Conservation (phyloP, 805 yeast species). For the Yarrowia sp. region DNA sequence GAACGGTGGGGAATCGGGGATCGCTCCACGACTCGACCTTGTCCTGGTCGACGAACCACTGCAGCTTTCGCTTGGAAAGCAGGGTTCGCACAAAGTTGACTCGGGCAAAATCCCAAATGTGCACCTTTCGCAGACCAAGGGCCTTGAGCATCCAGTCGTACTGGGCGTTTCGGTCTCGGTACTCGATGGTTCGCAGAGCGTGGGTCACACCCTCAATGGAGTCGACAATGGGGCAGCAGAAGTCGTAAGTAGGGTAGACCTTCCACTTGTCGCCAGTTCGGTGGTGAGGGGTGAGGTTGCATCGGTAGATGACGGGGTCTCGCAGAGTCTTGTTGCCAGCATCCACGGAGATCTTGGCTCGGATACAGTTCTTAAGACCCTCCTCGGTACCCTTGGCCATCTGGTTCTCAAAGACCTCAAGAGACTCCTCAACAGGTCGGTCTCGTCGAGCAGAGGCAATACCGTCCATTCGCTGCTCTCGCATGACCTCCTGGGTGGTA, state of each 20-base stretch:
- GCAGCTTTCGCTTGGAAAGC: constrained; percentile 95
- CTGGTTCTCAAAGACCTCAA: constrained; percentile 77
- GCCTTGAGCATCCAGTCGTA: constrained; percentile 94
- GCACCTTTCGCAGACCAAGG: constrained; percentile 84
- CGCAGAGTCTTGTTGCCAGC: constrained; percentile 93
- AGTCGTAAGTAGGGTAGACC: constrained; percentile 97
- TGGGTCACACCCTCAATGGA: constrained; percentile 97
- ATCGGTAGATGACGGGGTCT: constrained; percentile 98
- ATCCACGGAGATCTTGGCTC: constrained; percentile 95
- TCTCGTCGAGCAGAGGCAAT: constrained; percentile 91
- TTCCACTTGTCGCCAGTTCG: constrained; percentile 94
- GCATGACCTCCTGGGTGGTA: constrained; percentile 92
- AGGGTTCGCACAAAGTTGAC: constrained; percentile 96
- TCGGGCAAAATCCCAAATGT: constrained; percentile 98
- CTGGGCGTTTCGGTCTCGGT: constrained; percentile 98
- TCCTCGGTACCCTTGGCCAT: constrained; percentile 94
- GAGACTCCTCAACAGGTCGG: constrained; percentile 89
- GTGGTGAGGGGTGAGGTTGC: constrained; percentile 97
- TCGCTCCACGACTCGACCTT: constrained; percentile 96
- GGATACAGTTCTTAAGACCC: constrained; percentile 88
- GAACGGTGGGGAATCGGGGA: constrained; percentile 98
- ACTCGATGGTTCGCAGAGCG: constrained; percentile 96
- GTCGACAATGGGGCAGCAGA: constrained; percentile 98
- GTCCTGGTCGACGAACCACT: constrained; percentile 96
- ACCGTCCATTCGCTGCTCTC: constrained; percentile 99